Conservation (phyloP, 176 grass and related monocot species). For the Puya raimondii region DNA sequence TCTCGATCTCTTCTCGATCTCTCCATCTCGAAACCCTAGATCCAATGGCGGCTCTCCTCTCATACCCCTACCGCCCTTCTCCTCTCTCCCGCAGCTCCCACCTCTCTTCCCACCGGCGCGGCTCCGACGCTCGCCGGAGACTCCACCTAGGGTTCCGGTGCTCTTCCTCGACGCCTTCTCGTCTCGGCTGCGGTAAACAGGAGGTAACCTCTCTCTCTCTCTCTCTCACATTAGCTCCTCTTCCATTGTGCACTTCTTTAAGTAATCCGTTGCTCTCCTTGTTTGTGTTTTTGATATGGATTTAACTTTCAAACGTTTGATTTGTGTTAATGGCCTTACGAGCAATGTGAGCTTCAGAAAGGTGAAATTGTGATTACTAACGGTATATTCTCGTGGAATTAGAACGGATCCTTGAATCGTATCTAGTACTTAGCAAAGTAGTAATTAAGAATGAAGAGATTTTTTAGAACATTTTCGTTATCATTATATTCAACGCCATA, state of each 20-base stretch:
- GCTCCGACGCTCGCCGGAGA: conserved; percentile 5
- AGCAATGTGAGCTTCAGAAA: conserved; percentile 5
- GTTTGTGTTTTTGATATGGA: background rate
- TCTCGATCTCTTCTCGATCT: background rate
- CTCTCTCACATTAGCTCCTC: too few relatives aligned
- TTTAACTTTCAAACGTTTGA: too few relatives aligned
- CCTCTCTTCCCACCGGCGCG: background rate
- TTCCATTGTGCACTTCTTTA: too few relatives aligned
- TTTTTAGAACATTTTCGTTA: too few relatives aligned
- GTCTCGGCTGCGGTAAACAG: background rate
- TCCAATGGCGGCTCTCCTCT: conserved; percentile 38
- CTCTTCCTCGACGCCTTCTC: conserved; percentile 33
- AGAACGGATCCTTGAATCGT: background rate
- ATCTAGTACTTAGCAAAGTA: background rate
- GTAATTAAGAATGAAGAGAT: background rate
- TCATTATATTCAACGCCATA: too few relatives aligned
- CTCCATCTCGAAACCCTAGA: background rate
- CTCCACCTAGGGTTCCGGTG: conserved; percentile 30
- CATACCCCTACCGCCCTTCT: conserved; percentile 37
- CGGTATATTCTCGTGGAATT: background rate
- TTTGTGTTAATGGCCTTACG: background rate
- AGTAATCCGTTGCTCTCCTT: background rate
- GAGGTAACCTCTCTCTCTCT: conserved; percentile 6
- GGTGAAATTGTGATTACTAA: background rate
- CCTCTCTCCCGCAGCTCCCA: conserved; percentile 9